Conservation (phyloP, 2,329 filamentous ascomycete species). For the Fusarium clavum region DNA sequence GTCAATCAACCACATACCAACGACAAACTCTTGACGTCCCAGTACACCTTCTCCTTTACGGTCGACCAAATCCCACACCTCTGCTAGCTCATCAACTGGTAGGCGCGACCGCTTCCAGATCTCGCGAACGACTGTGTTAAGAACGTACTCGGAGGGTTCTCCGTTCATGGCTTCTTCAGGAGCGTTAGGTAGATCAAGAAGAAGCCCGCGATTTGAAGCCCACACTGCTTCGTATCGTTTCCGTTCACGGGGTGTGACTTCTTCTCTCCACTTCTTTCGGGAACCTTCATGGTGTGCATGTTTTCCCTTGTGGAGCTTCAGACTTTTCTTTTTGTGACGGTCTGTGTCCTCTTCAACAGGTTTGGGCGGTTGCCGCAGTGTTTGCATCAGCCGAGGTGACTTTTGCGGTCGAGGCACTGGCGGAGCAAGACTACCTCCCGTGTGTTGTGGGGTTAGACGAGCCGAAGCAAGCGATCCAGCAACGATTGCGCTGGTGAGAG, state of each 20-base stretch:
- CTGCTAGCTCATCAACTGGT: slow-evolving; percentile 74
- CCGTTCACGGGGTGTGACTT: slow-evolving; percentile 77
- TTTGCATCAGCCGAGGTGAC: slow-evolving; percentile 70
- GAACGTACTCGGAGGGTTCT: slow-evolving; percentile 64
- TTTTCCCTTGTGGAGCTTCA: slow-evolving; percentile 65
- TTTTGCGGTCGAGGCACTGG: slow-evolving; percentile 58
- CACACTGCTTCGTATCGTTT: slow-evolving; percentile 86
- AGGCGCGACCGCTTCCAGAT: slow-evolving; percentile 80
- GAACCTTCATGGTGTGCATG: slow-evolving; percentile 83
- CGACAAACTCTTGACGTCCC: slow-evolving; percentile 78
- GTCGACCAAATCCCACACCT: slow-evolving; percentile 83
- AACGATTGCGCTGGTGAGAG: slow-evolving; percentile 79
- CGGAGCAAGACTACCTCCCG: slow-evolving; percentile 52
- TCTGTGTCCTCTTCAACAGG: slow-evolving; percentile 66
- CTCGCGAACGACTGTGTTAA: slow-evolving; percentile 76
- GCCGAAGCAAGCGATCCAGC: slow-evolving; percentile 78
- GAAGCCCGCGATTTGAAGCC: slow-evolving; percentile 80
- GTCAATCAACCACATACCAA: slow-evolving; percentile 85
- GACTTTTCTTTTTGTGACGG: slow-evolving; percentile 60
- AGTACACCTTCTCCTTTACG: slow-evolving; percentile 65
- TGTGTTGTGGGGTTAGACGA: slow-evolving; percentile 59
- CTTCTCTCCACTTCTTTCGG: slow-evolving; percentile 80
- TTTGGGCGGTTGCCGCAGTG: slow-evolving; percentile 68
- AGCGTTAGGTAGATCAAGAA: slow-evolving; percentile 51
- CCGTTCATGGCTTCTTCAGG: slow-evolving; percentile 35